A percentile compares a stretch with the other conserved stretches of the same genome.
Conservation (phyloP, 2,329 filamentous ascomycete genomes). For the Zalaria obscura region DNA sequence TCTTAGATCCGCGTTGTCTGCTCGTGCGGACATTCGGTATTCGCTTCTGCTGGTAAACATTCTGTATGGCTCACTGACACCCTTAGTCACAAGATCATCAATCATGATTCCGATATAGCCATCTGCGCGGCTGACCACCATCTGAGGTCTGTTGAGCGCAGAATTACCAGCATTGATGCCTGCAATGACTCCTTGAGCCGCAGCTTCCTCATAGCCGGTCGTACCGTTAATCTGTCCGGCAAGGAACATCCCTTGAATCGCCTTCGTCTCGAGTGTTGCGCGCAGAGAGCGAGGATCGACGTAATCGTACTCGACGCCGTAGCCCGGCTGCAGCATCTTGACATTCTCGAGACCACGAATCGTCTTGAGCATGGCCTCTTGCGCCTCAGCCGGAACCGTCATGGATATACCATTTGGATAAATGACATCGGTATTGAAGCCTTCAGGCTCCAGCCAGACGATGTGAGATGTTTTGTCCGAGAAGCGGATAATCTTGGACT, state of each 20-base stretch:
- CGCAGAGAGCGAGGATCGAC: constrained; percentile 82
- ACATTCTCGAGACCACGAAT: constrained; percentile 81
- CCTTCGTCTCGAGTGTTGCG: constrained; percentile 86
- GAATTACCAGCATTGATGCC: constrained; percentile 88
- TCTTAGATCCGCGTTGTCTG: constrained; percentile 85
- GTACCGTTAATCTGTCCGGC: constrained; percentile 98
- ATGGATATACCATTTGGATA: constrained; percentile 97
- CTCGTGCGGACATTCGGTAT: constrained; percentile 81
- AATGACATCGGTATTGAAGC: constrained; percentile 75
- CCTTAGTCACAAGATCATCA: constrained; percentile 92
- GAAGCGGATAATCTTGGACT: constrained; percentile 88
- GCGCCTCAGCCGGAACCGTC: constrained; percentile 82
- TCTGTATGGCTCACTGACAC: constrained; percentile 89
- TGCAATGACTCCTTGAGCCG: constrained; percentile 81
- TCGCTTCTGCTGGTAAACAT: constrained; percentile 97
- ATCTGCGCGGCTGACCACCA: constrained; percentile 66
- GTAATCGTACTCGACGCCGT: constrained; percentile 97
- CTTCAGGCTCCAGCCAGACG: constrained; percentile 95
- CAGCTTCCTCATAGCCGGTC: constrained; percentile 94
- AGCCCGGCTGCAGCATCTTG: constrained; percentile 84
- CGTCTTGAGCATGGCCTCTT: constrained; percentile 72
- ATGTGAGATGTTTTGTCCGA: constrained; percentile 67
- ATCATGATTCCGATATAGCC: constrained; percentile 99
- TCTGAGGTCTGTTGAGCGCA: constrained; percentile 47
- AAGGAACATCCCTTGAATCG: constrained; percentile 75